These are phyloP conservation scores for Serendipita sp. DNA, from an alignment of 768 basidiomycete species.

Conservation along the genomic window DNA sequence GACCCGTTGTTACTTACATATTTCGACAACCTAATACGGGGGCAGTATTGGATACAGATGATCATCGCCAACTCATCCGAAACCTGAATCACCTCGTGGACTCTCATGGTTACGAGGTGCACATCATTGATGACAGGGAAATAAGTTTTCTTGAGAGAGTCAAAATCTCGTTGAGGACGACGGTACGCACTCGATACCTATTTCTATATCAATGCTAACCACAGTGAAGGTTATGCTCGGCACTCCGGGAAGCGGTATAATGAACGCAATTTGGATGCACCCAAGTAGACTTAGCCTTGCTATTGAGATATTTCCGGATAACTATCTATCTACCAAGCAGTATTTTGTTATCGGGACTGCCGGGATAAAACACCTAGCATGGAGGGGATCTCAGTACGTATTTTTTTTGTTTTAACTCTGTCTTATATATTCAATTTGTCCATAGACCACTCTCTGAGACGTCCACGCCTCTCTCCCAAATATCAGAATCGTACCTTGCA, in stretches of 20 bases:
- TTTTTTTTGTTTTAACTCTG: neutral
- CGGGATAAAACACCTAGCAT: neutral
- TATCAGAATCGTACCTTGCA: no score
- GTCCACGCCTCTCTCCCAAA: no score
- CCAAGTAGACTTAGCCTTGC: neutral
- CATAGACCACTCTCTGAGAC: no score
- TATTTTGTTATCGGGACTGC: neutral
- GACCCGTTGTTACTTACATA: neutral
- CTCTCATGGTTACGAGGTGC: neutral
- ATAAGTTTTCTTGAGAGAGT: constrained; percentile 1
- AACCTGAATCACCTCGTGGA: neutral
- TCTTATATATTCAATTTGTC: neutral
- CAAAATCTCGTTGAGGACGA: neutral
- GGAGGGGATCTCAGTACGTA: neutral
- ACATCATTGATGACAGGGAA: neutral
- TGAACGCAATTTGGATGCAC: neutral
- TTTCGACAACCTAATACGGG: neutral
- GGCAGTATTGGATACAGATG: neutral
- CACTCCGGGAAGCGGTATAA: neutral
- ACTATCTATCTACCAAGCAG: neutral
- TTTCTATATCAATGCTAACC: neutral
- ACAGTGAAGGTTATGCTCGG: neutral
- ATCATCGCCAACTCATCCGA: neutral
- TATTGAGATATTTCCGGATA: neutral
- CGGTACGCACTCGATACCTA: neutral